These are phyloP conservation scores for Pilatotrama ljubarskyi DNA, from an alignment of 768 basidiomycete species.

Conservation along the genomic window DNA sequence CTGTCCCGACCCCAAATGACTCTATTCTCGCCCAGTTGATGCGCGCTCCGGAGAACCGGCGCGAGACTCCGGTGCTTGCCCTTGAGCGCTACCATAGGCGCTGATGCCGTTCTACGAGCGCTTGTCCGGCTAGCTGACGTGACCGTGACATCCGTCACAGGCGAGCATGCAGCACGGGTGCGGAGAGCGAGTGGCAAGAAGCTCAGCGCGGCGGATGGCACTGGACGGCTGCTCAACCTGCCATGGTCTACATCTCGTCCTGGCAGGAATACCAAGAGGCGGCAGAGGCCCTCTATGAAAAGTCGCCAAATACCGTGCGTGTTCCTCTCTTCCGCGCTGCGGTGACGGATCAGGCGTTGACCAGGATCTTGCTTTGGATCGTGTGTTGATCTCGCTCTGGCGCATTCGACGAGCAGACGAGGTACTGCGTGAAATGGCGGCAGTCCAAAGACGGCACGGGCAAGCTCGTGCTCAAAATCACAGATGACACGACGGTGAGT, in stretches of 20 bases:
- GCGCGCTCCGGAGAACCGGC: too few relatives aligned
- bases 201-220: not conserved
- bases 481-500: constrained; percentile 85
- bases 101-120: too few relatives aligned
- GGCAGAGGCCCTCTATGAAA: constrained; percentile 80
- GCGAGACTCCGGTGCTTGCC: not conserved
- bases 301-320: constrained; percentile 75
- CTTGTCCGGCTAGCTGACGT: too few relatives aligned
- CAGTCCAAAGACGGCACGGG: constrained; percentile 58
- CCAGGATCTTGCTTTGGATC: not conserved
- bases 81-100: not conserved
- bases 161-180: too few relatives aligned
- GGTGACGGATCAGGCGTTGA: not conserved
- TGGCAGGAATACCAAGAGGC: constrained; percentile 93
- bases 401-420: constrained; percentile 53
- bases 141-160: too few relatives aligned
- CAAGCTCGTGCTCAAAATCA: constrained; percentile 90
- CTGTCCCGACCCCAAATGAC: not conserved
- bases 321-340: not conserved
- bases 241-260: constrained; percentile 86
- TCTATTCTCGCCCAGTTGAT: constrained; percentile 5
- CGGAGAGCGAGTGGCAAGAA: too few relatives aligned
- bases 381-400: not conserved
- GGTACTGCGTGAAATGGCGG: constrained; percentile 93
- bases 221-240: constrained; percentile 43